A percentile compares a stretch with the other conserved stretches of the same genome.
Conservation (phyloP, 2,329 filamentous ascomycete species). For the Calonectria henricotiae region DNA sequence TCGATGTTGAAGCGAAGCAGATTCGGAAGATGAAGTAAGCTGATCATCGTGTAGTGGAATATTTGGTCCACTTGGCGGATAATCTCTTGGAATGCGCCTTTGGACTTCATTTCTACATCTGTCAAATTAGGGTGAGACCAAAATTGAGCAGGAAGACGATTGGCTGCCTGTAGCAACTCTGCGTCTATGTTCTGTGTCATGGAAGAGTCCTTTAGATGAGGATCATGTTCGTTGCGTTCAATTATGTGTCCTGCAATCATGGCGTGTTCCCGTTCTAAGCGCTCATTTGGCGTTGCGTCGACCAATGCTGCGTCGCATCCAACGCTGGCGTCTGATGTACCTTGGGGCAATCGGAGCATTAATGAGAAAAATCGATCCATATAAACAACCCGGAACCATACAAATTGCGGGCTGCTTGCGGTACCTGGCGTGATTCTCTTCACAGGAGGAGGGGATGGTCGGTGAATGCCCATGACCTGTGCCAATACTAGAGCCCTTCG, state of each 20-base stretch:
- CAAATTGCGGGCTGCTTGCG: background rate
- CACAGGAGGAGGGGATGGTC: conserved; percentile 22
- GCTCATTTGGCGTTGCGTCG: background rate
- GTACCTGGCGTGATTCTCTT: background rate
- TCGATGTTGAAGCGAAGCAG: background rate
- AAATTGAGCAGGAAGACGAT: background rate
- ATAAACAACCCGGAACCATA: conserved; percentile 30
- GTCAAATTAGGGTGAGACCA: conserved; percentile 5
- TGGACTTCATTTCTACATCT: background rate
- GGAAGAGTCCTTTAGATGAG: background rate
- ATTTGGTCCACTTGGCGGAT: conserved; percentile 16
- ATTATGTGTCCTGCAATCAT: conserved; percentile 9
- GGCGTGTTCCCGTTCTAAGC: conserved; percentile 1
- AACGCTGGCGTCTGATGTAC: background rate
- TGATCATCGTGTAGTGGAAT: conserved; percentile 26
- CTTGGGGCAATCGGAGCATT: conserved; percentile 25
- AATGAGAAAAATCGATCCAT: conserved; percentile 24
- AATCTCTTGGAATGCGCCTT: background rate
- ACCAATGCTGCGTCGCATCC: background rate
- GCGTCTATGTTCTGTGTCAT: conserved; percentile 8
- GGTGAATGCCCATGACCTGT: conserved; percentile 62
- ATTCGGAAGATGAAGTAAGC: conserved; percentile 29
- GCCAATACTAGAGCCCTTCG: conserved; percentile 60
- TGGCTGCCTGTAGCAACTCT: background rate
- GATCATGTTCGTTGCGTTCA: conserved; percentile 6